Evolutionary conservation across 2,329 filamentous ascomycete genomes (phyloP).

Genomic region (Chaetomium strumarium): DNA sequence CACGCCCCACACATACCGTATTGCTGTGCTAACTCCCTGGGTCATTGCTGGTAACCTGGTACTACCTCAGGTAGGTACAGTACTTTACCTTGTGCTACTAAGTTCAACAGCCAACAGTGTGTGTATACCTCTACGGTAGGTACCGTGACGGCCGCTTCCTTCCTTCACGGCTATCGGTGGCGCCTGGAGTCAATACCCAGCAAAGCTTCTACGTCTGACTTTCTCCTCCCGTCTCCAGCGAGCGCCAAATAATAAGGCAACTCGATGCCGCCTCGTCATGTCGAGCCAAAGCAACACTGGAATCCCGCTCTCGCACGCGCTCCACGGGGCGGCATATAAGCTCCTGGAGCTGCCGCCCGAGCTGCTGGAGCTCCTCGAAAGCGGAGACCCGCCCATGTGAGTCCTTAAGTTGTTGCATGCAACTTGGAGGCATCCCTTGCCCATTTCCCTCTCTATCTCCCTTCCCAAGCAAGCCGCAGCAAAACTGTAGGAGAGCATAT

Average conservation of each 20-base stretch:
- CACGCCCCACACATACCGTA: no score
- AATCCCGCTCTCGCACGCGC: slow-evolving; percentile 46
- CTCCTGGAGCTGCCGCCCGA: slow-evolving; percentile 58
- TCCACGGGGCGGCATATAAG: slow-evolving; percentile 48
- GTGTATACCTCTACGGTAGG: no score
- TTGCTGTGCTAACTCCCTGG: no score
- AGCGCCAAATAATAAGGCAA: not conserved
- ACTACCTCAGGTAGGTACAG: no score
- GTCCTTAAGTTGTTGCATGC: slow-evolving; percentile 20
- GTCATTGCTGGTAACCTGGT: no score
- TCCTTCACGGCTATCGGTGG: no score
- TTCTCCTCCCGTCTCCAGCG: no score
- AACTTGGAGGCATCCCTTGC: not conserved
- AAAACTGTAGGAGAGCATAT: not conserved
- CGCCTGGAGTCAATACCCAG: no score
- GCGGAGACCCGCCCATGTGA: slow-evolving; percentile 47
- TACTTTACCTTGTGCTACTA: no score
- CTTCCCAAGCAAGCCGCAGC: not conserved
- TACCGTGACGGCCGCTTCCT: no score
- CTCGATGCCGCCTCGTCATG: slow-evolving; percentile 27
- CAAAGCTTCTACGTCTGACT: no score
- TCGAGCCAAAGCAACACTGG: slow-evolving; percentile 41
- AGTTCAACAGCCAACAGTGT: no score
- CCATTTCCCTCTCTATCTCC: not conserved
- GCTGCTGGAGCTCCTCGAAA: slow-evolving; percentile 49